Base-by-base conservation (phyloP, 352 stramenopile genomes). In the Globisporangium rhizosaccharum region DNA sequence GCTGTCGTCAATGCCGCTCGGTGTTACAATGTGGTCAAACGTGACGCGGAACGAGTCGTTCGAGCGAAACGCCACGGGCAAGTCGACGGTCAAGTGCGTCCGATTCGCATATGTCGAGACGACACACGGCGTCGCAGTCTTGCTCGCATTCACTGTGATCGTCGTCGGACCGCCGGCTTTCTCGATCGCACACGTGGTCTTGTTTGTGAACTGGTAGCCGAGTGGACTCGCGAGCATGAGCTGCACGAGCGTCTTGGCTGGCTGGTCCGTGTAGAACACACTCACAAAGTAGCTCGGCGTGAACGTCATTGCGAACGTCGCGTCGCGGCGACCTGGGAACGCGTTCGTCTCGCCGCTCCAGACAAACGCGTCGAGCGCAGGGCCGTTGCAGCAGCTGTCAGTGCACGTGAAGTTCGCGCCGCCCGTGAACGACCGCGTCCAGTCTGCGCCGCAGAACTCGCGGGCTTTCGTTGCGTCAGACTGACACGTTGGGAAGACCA, bases 401-500 rank as follows among this genome's bases (percentile, higher is more conserved):
- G 68, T 85, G 56, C 85, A 94, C 8, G 68, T 68, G 51, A 87
- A 94, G 37, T 81, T 70, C 20, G 72, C 62, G 15, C 78, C 82
- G 6, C 63, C 59, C 0, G 57, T 82, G 59, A 81, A 92, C 25
- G 67, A 82, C 75, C 79, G 88, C 7, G 75, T 62, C 20, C 72
- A 65, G 23, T 80, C 57, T 9, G 67, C 64, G 25, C 73, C 71
- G 61, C 82, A 92, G 42, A 91, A 90, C 25, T 67, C 51, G 18
- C 53, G 58, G 51, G 82, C 68, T 53, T 88, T 90, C 57, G 72
- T 81, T 1, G 63, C 66, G 69, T 92, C 76, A 45, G 79, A 79
- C 53, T 82, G 69, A 57, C 85, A 95, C 44, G 78, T 82, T 30
- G 84, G 76, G 68, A 92, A 95, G 4, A 82, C 65, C 55, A 92